Evolutionary conservation across 2,329 filamentous ascomycete genomes (phyloP), one percentile per base, ranked within the genome.

Genomic region (Penicillium sp.): DNA sequence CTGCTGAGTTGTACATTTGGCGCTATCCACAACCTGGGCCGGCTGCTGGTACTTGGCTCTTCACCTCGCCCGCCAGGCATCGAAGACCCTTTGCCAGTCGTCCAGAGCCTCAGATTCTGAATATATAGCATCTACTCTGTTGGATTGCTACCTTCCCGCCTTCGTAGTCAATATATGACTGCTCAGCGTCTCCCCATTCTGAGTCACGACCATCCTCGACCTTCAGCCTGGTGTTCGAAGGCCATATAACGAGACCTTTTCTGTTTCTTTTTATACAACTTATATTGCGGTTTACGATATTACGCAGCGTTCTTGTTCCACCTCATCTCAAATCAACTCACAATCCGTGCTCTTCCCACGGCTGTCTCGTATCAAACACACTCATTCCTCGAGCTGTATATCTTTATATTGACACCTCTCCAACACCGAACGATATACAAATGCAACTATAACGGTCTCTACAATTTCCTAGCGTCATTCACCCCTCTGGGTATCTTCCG

Each of bases 371-470:
- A 66, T 65, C 62, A 30, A 61, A 67, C 64, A 68, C 67, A 49
- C 62, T 69, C 64, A 69, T 66, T 69, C 58, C 57, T 52, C 63
- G 59, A 55, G 63, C 41, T 29, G 60, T 58, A 63, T 65, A 66
- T 57, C 61, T 38, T 65, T 65, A 56, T 63, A 56, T 59, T 63
- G 44, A 67, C 66, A 55, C 41, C 59, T 51, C 54, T 66, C 61
- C 58, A 62, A 63, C 63, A 69, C 67, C 66, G 70, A 71, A 76
- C 72, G 70, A 77, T 67, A 75, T 72, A 73, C 74, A 69, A 73
- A 78, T 78, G 75, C 75, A 71, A 70, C 70, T 67, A 77, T 78
- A 77, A 77, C 76, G 73, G 73, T 77, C 74, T 72, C 70, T 75
- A 70, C 69, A 66, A 61, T 71, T 74, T 73, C 72, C 70, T 73